Percentiles rank a stretch among this genome's conserved stretches.
phyloP scores from a whole-genome alignment of 164 flowering plant genomes.

The Vitis amurensis region DNA sequence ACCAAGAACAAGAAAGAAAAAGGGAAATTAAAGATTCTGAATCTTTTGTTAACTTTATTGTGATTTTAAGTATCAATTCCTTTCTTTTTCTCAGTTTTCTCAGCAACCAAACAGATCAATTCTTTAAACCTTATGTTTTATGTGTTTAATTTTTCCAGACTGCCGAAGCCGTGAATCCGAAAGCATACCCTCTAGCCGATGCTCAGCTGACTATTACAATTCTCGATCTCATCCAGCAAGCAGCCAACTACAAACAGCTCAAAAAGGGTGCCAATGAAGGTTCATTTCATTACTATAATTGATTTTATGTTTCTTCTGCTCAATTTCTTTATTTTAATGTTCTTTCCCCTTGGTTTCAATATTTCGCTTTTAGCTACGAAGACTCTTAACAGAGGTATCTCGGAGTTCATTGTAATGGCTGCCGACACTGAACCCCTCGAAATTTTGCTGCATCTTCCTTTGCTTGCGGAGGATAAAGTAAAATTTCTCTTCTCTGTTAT shows the following conservation, averaged over 20 bases:
- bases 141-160: slow-evolving; percentile 20
- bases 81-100: too few species aligned
- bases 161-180: slow-evolving; percentile 62
- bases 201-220: slow-evolving; percentile 55
- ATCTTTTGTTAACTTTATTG: too few species aligned
- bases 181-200: slow-evolving; percentile 66
- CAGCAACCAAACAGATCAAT: too few species aligned
- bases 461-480: slow-evolving; percentile 93
- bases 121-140: not conserved
- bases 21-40: too few species aligned
- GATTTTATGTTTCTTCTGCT: too few species aligned
- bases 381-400: slow-evolving; percentile 82
- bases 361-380: slow-evolving; percentile 61
- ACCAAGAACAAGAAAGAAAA: too few species aligned
- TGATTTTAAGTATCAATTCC: too few species aligned
- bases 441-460: slow-evolving; percentile 83
- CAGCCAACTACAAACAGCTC: slow-evolving; percentile 67
- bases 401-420: slow-evolving; percentile 94
- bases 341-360: not conserved
- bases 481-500: not conserved
- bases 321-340: not conserved
- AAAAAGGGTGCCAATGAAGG: slow-evolving; percentile 81
- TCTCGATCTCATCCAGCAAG: slow-evolving; percentile 64
- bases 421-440: slow-evolving; percentile 91
- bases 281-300: not conserved